These are phyloP conservation scores for Schoenoplectus triqueter DNA, from an alignment of 202 grass and related monocot genomes.

Conservation along the genomic window DNA sequence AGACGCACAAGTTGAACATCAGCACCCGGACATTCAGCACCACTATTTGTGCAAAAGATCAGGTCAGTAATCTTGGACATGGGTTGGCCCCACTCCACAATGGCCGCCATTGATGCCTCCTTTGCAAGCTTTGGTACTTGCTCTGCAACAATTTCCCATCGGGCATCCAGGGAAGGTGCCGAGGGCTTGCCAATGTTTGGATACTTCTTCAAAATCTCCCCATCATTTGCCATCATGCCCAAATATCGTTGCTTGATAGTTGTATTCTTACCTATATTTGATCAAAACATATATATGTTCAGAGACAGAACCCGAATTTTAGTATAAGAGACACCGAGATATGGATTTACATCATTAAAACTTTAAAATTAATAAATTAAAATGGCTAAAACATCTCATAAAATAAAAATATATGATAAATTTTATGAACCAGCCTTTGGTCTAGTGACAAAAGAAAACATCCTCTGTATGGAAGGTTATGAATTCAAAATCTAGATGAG, in stretches of 20 bases:
- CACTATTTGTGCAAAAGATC: conserved; percentile 16
- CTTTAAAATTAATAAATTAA: too few species aligned
- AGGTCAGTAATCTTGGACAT: not conserved
- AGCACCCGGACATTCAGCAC: conserved; percentile 17
- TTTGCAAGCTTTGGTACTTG: conserved; percentile 23
- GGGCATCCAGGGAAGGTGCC: conserved; percentile 34
- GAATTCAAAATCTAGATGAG: too few species aligned
- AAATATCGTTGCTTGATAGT: not conserved
- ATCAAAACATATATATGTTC: not conserved
- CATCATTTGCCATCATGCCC: not conserved
- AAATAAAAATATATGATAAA: too few species aligned
- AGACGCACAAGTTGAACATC: conserved; percentile 33
- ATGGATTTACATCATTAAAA: too few species aligned
- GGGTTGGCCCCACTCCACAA: not conserved
- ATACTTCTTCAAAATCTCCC: not conserved
- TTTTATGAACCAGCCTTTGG: too few species aligned
- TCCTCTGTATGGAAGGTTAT: too few species aligned
- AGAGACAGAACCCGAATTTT: not conserved
- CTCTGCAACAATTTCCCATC: conserved; percentile 24
- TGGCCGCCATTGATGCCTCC: not conserved
- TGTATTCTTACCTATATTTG: not conserved
- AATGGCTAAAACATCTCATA: too few species aligned
- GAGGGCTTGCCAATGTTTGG: not conserved
- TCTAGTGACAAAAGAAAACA: too few species aligned
- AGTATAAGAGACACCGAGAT: too few species aligned